Base-by-base conservation (phyloP, 345 rosid genomes). In the Syzygium jambos region DNA sequence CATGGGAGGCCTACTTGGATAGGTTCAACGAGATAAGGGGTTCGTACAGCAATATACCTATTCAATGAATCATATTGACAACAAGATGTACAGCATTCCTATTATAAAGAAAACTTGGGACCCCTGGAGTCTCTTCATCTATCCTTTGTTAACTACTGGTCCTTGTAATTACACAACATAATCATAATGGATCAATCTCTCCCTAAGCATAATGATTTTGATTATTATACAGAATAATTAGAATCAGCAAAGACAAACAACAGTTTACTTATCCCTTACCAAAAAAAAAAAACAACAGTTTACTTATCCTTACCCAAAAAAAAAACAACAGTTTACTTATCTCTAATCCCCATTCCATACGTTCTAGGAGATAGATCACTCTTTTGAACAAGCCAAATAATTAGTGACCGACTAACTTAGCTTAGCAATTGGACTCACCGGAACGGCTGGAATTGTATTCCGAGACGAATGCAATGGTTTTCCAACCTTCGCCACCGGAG, bases 401-500 rank as follows among this genome's bases (percentile, higher is more conserved):
- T 84, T 46, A 53, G 68, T 49, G 53, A 68, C 84, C 27, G 85
- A 51, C 73, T 14, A 86, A 84, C 78, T 56, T 30, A 29, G 43
- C 29, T 14, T 77, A 53, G 78, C 46, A 41, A 34, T 83, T 65
- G 15, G 85, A 87, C 95, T 91, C 86, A 96, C 97, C 57, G 94
- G 92, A 86, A 96, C 73, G 12, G 93, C 80, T 52, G 95, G 95
- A 86, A 87, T 59, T 41, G 92, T 86, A 89, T 88, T 93, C 85
- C 91, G 89, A 86, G 91, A 91, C 51, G 86, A 56, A 59, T 90
- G 93, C 29, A 89, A 65, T 22, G 96, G 91, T 63, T 94, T 96
- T 6, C 85, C 91, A 68, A 88, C 89, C 89, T 92, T 95, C 5
- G 91, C 94, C 80, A 85, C 93, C 0, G 95, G 96, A 85, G 97